Base-by-base conservation (phyloP, 805 yeast genomes). In the Zygosaccharomyces lentus region DNA sequence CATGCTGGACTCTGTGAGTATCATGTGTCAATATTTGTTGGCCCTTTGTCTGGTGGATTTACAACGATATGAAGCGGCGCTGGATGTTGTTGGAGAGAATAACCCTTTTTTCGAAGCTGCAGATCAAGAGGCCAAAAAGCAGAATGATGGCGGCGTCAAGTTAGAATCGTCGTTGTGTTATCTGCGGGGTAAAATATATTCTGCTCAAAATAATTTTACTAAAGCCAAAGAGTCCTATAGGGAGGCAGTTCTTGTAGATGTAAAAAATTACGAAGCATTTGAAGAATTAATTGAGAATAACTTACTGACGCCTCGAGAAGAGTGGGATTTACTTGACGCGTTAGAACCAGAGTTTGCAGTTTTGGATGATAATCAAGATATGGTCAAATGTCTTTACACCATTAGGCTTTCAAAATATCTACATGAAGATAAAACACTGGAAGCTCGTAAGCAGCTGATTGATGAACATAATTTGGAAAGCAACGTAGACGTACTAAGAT, bases 221-320 rank as follows among this genome's bases (percentile, higher is more conserved):
- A 74, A 77, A 50, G 98, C 98, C 0, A 88, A 86, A 57, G 89
- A 85, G 44, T 84, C 93, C 43, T 89, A 81, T 57, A 80, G 81
- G 58, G 96, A 88, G 58, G 96, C 98, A 1, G 81, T 90, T 0
- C 55, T 78, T 53, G 87, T 87, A 1, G 98, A 91, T 64, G 89
- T 86, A 6, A 87, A 89, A 63, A 93, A 97, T 65, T 91, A 73
- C 63, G 99, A 91, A 55, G 97, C 98, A 0, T 88, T 88, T 62
- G 79, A 86, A 56, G 89, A 85, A 59, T 73, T 91, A 41, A 75
- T 86, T 1, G 68, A 76, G 35, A 84, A 84, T 54, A 83, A 82
- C 58, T 74, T 88, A 56, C 68, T 91, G 66, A 77, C 93, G 0
- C 96, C 97, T 0, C 65, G 71, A 13, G 97, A 91, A 58, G 95